A percentile compares a stretch with the other conserved stretches of the same genome.
Evolutionary conservation across 2,329 filamentous ascomycete genomes (phyloP).

Genomic region (Ascochyta lentis): DNA sequence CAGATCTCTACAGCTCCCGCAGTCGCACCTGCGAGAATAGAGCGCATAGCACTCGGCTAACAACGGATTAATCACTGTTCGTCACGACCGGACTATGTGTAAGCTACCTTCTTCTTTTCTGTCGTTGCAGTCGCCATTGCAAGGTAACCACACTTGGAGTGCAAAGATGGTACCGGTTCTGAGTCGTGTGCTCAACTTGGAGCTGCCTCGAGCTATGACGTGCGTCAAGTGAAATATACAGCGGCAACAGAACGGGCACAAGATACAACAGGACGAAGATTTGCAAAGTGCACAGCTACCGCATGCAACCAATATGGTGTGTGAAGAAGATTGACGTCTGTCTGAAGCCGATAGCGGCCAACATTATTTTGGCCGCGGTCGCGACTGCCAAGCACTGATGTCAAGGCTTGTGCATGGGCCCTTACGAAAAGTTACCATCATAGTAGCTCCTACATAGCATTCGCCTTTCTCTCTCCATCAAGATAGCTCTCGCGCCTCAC

Average conservation of each 20-base stretch:
- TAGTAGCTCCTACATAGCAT: background rate
- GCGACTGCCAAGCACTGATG: constrained; percentile 23
- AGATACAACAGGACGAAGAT: background rate
- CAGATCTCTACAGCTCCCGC: constrained; percentile 94
- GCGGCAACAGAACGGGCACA: background rate
- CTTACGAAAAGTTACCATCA: constrained; percentile 33
- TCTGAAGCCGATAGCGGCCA: constrained; percentile 21
- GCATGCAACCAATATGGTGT: background rate
- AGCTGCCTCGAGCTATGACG: constrained; percentile 18
- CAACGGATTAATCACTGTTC: background rate
- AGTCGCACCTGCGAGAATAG: constrained; percentile 89
- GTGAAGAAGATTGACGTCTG: background rate
- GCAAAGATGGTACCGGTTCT: background rate
- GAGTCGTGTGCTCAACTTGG: constrained; percentile 11
- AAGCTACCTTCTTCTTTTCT: constrained; percentile 47
- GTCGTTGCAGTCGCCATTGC: constrained; percentile 36
- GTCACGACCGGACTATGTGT: background rate
- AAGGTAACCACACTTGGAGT: background rate
- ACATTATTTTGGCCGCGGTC: constrained; percentile 19
- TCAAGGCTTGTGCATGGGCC: constrained; percentile 23
- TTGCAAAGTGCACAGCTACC: background rate
- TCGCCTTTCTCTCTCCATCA: constrained; percentile 7
- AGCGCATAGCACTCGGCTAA: constrained; percentile 81
- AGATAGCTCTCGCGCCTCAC: constrained; percentile 8
- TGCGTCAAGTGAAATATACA: background rate